Conservation (phyloP, 2,329 filamentous ascomycete species). For the Stachybotrys echinatus region DNA sequence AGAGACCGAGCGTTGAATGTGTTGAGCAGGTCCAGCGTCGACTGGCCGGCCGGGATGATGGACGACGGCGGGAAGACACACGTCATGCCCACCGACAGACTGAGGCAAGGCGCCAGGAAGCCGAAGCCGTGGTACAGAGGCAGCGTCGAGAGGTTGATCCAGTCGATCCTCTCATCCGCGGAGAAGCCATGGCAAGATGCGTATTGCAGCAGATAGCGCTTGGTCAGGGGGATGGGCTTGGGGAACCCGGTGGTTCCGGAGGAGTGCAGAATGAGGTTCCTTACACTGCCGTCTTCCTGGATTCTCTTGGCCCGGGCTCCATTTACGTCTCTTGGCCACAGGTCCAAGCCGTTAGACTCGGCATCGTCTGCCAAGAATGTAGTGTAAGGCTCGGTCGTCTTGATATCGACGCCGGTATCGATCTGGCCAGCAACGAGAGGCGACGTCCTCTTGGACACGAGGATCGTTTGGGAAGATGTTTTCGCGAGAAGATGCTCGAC, state of each 20-base stretch:
- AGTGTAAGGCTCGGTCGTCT: background rate
- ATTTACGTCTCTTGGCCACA: background rate
- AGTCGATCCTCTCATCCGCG: constrained; percentile 5
- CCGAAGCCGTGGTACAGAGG: constrained; percentile 27
- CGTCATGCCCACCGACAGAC: constrained; percentile 17
- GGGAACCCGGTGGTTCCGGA: constrained; percentile 27
- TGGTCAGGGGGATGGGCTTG: constrained; percentile 23
- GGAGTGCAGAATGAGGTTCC: constrained; percentile 21
- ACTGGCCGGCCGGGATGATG: constrained; percentile 13
- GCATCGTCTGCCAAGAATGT: background rate
- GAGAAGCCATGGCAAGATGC: constrained; percentile 20
- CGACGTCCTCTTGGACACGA: constrained; percentile 9
- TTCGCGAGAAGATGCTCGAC: constrained; percentile 10
- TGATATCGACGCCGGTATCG: background rate
- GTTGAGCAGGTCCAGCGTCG: constrained; percentile 13
- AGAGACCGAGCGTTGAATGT: constrained; percentile 12
- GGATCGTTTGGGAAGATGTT: constrained; percentile 6
- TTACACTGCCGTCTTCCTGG: constrained; percentile 9
- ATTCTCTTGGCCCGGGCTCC: background rate
- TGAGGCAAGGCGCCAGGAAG: constrained; percentile 19
- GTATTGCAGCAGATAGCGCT: constrained; percentile 20
- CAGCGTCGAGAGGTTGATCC: constrained; percentile 21
- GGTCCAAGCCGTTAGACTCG: background rate
- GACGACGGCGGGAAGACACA: constrained; percentile 18
- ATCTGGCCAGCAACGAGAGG: background rate